Base-by-base conservation (phyloP, 164 flowering plant genomes). In the Warburgia ugandensis region DNA sequence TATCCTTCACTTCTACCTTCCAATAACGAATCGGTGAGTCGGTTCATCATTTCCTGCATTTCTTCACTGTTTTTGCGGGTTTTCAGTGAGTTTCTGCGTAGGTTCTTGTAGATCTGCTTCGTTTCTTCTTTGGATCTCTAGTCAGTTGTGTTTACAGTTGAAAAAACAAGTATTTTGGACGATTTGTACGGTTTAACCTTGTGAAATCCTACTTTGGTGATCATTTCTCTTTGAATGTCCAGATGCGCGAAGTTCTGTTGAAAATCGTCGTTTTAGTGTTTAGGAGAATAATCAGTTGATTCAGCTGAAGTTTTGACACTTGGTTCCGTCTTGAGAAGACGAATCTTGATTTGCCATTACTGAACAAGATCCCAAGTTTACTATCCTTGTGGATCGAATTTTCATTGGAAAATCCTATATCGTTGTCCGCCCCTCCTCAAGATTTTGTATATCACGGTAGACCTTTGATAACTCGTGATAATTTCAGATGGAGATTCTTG, bases 401-500 rank as follows among this genome's bases (percentile, higher is more conserved):
- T n/a, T 16, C 19, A 17, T 33, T n/a, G 14, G 13, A 33, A 33
- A 33, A 33, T 11, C 37, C 37, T 13, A 17, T 0, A 6, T 38
- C 17, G 5, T 14, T 38, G 14, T 38, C 19, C 14, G 8, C 17
- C 17, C 6, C 7, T 38, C 42, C 17, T 8, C 5, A 17, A 38
- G 17, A 14, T 38, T 13, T 13, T 21, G 10, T 38, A 17, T 9
- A n/a, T 38, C n/a, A n/a, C n/a, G 16, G 14, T 6, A 14, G 42
- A 7, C 14, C 16, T 13, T 7, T 38, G 19, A 7, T n/a, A 38
- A n/a, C 17, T 3, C 42, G 17, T 14, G 14, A 38, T 13, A 6
- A 19, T 23, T 17, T 4, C 37, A 50, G 11, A 87, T 91, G 98
- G 90, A 83, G 66, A 76, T 83, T 1, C 73, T 86, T 35, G 73